A percentile compares a stretch with the other conserved stretches of the same genome.
phyloP scores from a whole-genome alignment of 306 rosid genomes.

The Ziziphus jujuba region DNA sequence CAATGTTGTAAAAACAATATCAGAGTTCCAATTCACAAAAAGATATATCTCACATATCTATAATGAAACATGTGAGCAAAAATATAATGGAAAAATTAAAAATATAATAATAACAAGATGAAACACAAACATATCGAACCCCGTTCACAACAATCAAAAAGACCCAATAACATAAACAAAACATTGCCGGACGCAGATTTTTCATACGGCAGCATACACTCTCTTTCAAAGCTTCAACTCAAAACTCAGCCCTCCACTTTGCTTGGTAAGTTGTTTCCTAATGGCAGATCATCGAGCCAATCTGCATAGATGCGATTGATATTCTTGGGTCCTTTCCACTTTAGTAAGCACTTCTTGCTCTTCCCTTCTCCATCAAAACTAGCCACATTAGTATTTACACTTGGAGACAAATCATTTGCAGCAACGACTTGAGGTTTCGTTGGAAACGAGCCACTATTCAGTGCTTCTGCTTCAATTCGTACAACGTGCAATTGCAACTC shows the following conservation, averaged over 20 bases:
- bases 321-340: conserved; percentile 79
- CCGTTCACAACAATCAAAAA: conserved; percentile 38
- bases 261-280: conserved; percentile 39
- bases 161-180: conserved; percentile 16
- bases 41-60: conserved; percentile 11
- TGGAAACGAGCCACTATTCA: conserved; percentile 23
- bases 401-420: conserved; percentile 42
- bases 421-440: conserved; percentile 35
- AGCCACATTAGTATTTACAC: conserved; percentile 21
- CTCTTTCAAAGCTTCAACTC: not conserved
- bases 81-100: too few relatives aligned
- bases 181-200: not conserved
- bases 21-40: conserved; percentile 11
- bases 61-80: too few relatives aligned
- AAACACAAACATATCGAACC: not conserved
- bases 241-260: conserved; percentile 45
- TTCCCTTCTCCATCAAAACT: conserved; percentile 45
- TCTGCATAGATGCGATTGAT: conserved; percentile 82
- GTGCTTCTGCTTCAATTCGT: conserved; percentile 50
- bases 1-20: conserved; percentile 10
- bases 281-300: conserved; percentile 89
- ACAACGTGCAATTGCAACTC: conserved; percentile 58
- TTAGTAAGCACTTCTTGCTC: conserved; percentile 47
- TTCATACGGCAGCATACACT: not conserved
- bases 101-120: too few relatives aligned